Conservation (phyloP, 805 yeast species). For the Suhomyces prunicola region DNA sequence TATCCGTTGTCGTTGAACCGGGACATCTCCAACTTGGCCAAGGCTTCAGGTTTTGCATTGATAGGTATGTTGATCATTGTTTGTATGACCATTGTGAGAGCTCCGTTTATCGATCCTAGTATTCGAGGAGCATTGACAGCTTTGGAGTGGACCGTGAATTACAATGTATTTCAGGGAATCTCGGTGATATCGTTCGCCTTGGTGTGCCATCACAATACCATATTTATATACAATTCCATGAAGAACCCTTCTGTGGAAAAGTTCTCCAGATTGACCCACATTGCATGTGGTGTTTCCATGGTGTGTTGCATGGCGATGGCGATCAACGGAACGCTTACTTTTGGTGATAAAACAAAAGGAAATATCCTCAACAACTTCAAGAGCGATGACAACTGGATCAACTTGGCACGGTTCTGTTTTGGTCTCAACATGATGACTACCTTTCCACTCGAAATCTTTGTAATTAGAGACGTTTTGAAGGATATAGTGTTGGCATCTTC, state of each 20-base stretch:
- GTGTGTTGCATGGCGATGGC: conserved; percentile 77
- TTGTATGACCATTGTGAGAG: conserved; percentile 65
- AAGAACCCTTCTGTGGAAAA: conserved; percentile 71
- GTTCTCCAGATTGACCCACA: conserved; percentile 75
- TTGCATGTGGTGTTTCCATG: conserved; percentile 79
- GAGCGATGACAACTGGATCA: conserved; percentile 66
- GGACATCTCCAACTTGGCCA: conserved; percentile 81
- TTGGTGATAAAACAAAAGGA: conserved; percentile 78
- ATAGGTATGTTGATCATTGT: conserved; percentile 82
- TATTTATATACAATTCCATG: conserved; percentile 83
- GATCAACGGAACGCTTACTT: conserved; percentile 68
- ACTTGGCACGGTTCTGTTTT: conserved; percentile 85
- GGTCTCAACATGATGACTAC: conserved; percentile 93
- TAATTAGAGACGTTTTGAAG: conserved; percentile 79
- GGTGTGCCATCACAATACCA: conserved; percentile 93
- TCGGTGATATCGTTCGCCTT: conserved; percentile 94
- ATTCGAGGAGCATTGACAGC: conserved; percentile 48
- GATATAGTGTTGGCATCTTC: conserved; percentile 47
- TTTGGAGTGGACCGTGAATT: conserved; percentile 51
- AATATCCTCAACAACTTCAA: conserved; percentile 87
- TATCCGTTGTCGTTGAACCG: conserved; percentile 78
- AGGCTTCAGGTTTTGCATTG: conserved; percentile 82
- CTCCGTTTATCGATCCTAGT: conserved; percentile 54
- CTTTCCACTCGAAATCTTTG: conserved; percentile 86
- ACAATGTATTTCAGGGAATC: conserved; percentile 78